A percentile compares a stretch with the other conserved stretches of the same genome.
phyloP scores from a whole-genome alignment of 108 stramenopile species.

The Nannochloropsis oceanica region DNA sequence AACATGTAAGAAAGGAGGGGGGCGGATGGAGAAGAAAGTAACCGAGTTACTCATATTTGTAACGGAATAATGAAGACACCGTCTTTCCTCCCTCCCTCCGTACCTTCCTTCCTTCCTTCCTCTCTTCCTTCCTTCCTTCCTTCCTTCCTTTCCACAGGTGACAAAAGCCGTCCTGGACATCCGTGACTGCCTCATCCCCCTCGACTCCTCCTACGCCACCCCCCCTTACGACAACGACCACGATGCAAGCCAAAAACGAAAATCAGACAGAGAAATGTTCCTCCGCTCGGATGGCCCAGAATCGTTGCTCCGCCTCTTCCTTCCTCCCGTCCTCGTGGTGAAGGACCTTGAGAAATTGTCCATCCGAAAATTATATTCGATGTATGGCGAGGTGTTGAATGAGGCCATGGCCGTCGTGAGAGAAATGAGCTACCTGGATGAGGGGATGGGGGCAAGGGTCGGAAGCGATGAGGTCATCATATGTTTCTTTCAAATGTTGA shows the following conservation, averaged over 20 bases:
- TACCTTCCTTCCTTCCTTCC: no score
- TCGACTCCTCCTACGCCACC: neutral
- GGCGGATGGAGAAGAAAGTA: no score
- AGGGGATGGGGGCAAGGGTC: conserved; percentile 31
- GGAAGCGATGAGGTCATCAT: conserved; percentile 32
- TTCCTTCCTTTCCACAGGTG: neutral
- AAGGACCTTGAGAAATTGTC: neutral
- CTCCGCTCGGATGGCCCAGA: neutral
- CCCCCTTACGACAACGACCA: neutral
- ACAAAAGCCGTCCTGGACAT: neutral
- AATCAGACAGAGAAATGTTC: neutral
- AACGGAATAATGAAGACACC: no score
- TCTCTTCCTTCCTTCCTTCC: no score
- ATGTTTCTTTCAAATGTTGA: conserved; percentile 49
- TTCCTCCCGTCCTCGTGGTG: neutral
- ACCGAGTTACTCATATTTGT: no score
- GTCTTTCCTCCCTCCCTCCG: no score
- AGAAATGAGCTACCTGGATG: conserved; percentile 43
- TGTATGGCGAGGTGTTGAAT: conserved; percentile 36
- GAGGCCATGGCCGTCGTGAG: conserved; percentile 47
- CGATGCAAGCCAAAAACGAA: neutral
- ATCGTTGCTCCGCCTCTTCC: neutral
- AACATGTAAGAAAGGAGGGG: no score
- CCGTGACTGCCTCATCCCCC: neutral
- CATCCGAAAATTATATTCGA: neutral